A percentile compares a stretch with the other conserved stretches of the same genome.
Conservation (phyloP, 1,284 basidiomycete genomes). For the Ganoderma multipileum region DNA sequence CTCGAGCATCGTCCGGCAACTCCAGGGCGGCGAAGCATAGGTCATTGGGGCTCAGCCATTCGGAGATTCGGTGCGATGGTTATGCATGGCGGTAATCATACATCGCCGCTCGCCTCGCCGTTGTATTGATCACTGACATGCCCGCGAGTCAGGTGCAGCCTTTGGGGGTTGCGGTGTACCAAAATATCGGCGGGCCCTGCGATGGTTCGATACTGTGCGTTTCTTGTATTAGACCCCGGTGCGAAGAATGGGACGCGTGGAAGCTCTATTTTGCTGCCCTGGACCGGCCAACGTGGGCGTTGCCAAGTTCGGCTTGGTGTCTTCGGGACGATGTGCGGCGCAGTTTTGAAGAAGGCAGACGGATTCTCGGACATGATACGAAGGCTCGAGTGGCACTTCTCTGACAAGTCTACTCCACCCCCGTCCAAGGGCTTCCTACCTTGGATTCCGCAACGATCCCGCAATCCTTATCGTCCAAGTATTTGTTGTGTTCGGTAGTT, state of each 20-base stretch:
- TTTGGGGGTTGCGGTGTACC: slow-evolving; percentile 12
- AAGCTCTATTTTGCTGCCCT: background rate
- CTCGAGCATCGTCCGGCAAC: slow-evolving; percentile 58
- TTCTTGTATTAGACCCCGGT: slow-evolving; percentile 25
- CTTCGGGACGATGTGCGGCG: slow-evolving; percentile 11
- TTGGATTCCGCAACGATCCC: background rate
- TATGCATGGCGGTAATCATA: slow-evolving; percentile 19
- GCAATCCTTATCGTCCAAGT: background rate
- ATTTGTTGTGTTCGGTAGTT: background rate
- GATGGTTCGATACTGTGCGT: slow-evolving; percentile 12
- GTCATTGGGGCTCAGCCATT: background rate
- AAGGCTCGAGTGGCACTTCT: background rate
- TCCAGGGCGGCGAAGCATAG: slow-evolving; percentile 21
- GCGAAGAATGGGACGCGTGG: slow-evolving; percentile 15
- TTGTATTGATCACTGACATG: slow-evolving; percentile 12
- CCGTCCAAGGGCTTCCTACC: background rate
- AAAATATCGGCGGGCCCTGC: slow-evolving; percentile 21
- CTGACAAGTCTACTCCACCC: background rate
- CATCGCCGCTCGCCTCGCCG: background rate
- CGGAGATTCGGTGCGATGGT: slow-evolving; percentile 21
- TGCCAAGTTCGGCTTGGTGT: slow-evolving; percentile 4
- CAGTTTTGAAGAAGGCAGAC: background rate
- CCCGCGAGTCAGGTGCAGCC: slow-evolving; percentile 15
- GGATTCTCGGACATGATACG: background rate
- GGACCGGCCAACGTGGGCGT: background rate